phyloP scores from a whole-genome alignment of 2,329 filamentous ascomycete genomes.

The Cadophora luteo-olivacea region DNA sequence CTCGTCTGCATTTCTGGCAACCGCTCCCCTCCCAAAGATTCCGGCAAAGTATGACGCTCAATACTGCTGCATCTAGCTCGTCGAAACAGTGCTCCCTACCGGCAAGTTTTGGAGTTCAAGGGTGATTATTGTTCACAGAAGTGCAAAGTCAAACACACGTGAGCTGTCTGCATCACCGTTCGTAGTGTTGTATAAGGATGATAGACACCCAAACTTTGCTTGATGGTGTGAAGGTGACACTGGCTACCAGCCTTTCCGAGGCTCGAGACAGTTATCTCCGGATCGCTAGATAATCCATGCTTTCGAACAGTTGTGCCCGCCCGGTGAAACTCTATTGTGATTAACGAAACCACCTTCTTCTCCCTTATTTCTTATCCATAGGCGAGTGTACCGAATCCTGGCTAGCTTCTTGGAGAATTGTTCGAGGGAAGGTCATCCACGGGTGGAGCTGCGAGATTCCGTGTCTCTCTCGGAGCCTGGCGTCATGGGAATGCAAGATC shows the following conservation, averaged over 20 bases:
- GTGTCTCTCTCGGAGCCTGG: conserved; percentile 5
- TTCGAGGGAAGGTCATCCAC: neutral
- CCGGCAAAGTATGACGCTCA: conserved; percentile 2
- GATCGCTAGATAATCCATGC: neutral
- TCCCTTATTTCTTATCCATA: neutral
- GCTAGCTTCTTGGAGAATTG: neutral
- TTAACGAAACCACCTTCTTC: neutral
- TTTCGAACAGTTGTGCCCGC: neutral
- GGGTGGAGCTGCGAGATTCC: conserved; percentile 2
- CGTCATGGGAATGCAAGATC: conserved; percentile 7
- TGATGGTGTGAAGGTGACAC: neutral
- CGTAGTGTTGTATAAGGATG: neutral
- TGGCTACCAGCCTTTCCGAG: neutral
- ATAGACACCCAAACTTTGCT: neutral
- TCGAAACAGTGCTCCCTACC: conserved; percentile 5
- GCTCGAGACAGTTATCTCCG: conserved; percentile 6
- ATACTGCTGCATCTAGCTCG: conserved; percentile 8
- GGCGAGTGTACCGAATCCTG: neutral
- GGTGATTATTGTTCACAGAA: neutral
- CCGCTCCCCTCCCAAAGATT: neutral
- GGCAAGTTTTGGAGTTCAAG: neutral
- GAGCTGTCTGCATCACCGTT: neutral
- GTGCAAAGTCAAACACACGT: conserved; percentile 1
- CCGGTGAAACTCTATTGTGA: conserved; percentile 4
- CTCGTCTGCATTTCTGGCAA: neutral